phyloP scores from a whole-genome alignment of 345 rosid species.

The Ceriops zippeliana region DNA sequence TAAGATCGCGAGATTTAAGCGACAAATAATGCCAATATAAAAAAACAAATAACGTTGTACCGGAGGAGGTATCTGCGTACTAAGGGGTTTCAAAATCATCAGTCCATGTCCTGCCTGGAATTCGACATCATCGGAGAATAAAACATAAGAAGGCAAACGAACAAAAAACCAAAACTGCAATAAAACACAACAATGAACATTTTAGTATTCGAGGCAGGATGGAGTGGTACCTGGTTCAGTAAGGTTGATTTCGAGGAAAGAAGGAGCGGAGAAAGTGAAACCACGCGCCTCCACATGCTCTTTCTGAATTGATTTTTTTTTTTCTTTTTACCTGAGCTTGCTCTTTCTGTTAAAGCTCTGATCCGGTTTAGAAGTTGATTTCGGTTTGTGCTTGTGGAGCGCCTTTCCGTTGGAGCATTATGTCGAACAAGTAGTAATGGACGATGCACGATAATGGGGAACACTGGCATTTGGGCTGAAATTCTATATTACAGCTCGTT shows the following conservation, averaged over 20 bases:
- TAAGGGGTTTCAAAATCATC: slow-evolving; percentile 36
- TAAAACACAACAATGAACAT: background rate
- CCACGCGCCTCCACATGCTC: slow-evolving; percentile 76
- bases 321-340: background rate
- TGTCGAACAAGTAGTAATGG: slow-evolving; percentile 37
- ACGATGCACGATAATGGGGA: background rate
- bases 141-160: slow-evolving; percentile 2
- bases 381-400: background rate
- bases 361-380: slow-evolving; percentile 7
- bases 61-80: slow-evolving; percentile 38
- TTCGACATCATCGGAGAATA: background rate
- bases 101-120: slow-evolving; percentile 39
- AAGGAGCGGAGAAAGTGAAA: slow-evolving; percentile 53
- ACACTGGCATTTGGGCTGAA: background rate
- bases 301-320: background rate
- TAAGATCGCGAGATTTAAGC: too few relatives aligned
- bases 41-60: slow-evolving; percentile 24
- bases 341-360: background rate
- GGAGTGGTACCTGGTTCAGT: slow-evolving; percentile 38
- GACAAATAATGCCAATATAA: too few relatives aligned
- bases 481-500: too few relatives aligned
- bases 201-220: background rate
- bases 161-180: background rate
- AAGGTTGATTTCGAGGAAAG: slow-evolving; percentile 43
- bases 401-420: slow-evolving; percentile 26